Conservation (phyloP, 1,139 yeast genomes). For the Geotrichum macrosporum region DNA sequence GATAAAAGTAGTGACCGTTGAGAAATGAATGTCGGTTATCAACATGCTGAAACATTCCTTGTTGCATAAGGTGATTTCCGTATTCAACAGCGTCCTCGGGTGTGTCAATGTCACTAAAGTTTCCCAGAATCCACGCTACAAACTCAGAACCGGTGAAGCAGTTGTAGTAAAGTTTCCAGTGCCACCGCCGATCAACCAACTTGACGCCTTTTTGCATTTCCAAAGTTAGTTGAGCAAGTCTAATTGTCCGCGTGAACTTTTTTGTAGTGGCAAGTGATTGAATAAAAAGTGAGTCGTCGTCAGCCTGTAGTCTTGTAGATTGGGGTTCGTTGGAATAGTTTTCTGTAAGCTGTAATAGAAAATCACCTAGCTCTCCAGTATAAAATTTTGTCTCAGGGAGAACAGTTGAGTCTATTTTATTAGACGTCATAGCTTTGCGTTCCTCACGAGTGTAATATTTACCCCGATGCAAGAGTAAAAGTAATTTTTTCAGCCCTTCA, state of each 20-base stretch:
- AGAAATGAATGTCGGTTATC: slow-evolving; percentile 76
- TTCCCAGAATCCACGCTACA: slow-evolving; percentile 77
- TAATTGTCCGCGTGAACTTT: slow-evolving; percentile 40
- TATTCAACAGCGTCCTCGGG: slow-evolving; percentile 77
- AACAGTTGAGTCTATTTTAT: slow-evolving; percentile 46
- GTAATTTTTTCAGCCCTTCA: slow-evolving; percentile 77
- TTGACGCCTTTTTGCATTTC: slow-evolving; percentile 62
- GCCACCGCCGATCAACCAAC: slow-evolving; percentile 85
- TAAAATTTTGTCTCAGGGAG: slow-evolving; percentile 78
- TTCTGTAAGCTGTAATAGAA: slow-evolving; percentile 48
- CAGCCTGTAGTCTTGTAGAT: slow-evolving; percentile 24
- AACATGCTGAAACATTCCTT: slow-evolving; percentile 72
- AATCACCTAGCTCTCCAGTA: slow-evolving; percentile 77
- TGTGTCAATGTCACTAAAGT: slow-evolving; percentile 71
- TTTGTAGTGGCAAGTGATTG: slow-evolving; percentile 37
- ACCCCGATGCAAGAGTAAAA: slow-evolving; percentile 61
- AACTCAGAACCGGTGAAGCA: slow-evolving; percentile 84
- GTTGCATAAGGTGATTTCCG: slow-evolving; percentile 72
- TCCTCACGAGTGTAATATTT: slow-evolving; percentile 48
- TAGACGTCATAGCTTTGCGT: slow-evolving; percentile 32
- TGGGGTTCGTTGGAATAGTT: slow-evolving; percentile 22
- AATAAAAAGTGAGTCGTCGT: slow-evolving; percentile 39
- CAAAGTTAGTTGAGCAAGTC: slow-evolving; percentile 51
- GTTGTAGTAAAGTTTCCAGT: slow-evolving; percentile 68
- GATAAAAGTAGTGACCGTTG: slow-evolving; percentile 91